A percentile compares a stretch with the other conserved stretches of the same genome.
phyloP scores from a whole-genome alignment of 768 basidiomycete species.

The Psilocybe subaeruginosa region DNA sequence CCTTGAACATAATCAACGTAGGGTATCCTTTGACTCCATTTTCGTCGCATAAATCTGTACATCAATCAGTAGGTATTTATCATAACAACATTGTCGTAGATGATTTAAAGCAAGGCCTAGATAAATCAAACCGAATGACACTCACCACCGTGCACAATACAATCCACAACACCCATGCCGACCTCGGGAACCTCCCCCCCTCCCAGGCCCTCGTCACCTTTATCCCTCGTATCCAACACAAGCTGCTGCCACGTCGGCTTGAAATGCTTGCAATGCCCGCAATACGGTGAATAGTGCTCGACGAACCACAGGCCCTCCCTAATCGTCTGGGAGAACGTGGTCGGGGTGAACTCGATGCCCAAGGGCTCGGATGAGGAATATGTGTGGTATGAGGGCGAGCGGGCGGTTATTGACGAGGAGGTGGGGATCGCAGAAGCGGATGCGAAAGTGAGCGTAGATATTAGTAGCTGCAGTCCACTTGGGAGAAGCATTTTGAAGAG shows the following conservation, averaged over 20 bases:
- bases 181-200: constrained; percentile 51
- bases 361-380: neutral
- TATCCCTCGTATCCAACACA: constrained; percentile 48
- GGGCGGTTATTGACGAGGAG: neutral
- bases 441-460: neutral
- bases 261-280: constrained; percentile 78
- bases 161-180: constrained; percentile 62
- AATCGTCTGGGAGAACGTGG: constrained; percentile 57
- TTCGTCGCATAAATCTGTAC: constrained; percentile 75
- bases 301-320: constrained; percentile 75
- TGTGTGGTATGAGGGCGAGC: neutral
- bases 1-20: constrained; percentile 69
- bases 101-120: neutral
- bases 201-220: constrained; percentile 32
- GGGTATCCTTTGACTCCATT: constrained; percentile 77
- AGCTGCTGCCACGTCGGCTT: constrained; percentile 83
- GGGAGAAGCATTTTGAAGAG: neutral
- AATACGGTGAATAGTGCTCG: constrained; percentile 89
- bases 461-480: neutral
- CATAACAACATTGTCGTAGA: neutral
- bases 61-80: neutral
- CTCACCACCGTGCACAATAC: constrained; percentile 27
- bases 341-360: constrained; percentile 52
- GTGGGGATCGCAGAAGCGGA: neutral
- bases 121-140: constrained; percentile 1